A percentile compares a stretch with the other conserved stretches of the same genome.
These are phyloP conservation scores for Linaria vulgaris DNA, from an alignment of 257 asterid species.

Conservation along the genomic window DNA sequence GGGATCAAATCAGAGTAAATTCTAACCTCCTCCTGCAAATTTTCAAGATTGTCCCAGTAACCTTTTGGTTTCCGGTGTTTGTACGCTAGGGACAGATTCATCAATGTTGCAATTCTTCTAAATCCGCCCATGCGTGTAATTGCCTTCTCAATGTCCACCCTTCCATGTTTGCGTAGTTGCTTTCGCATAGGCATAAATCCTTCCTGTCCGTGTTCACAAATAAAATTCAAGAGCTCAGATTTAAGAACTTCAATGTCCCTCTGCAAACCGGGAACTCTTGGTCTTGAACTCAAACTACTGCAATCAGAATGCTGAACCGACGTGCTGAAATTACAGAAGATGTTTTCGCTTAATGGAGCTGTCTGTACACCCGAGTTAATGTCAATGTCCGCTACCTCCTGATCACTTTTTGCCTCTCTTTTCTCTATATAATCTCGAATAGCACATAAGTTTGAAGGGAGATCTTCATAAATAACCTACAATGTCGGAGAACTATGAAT, in stretches of 20 bases:
- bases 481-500: constrained; percentile 9
- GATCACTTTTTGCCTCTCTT: constrained; percentile 35
- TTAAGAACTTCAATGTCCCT: constrained; percentile 81
- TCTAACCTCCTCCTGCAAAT: constrained; percentile 86
- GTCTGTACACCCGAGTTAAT: constrained; percentile 29
- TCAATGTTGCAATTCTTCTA: constrained; percentile 64
- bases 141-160: constrained; percentile 94
- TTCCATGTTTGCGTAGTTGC: constrained; percentile 72
- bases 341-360: constrained; percentile 24
- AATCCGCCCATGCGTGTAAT: constrained; percentile 91
- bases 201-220: constrained; percentile 82
- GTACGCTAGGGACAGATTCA: constrained; percentile 92
- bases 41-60: constrained; percentile 89
- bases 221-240: constrained; percentile 75
- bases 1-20: constrained; percentile 16
- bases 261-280: constrained; percentile 84
- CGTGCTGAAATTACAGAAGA: constrained; percentile 23
- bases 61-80: constrained; percentile 96
- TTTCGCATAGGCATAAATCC: constrained; percentile 99
- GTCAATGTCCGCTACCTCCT: constrained; percentile 23
- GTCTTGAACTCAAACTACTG: constrained; percentile 49
- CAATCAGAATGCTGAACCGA: constrained; percentile 36
- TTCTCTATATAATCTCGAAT: constrained; percentile 78
- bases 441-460: constrained; percentile 94
- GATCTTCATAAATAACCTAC: constrained; percentile 95